Evolutionary conservation across 805 yeast species (phyloP), one percentile per base, ranked within the genome.

Genomic region (Candida namnaoensis): DNA sequence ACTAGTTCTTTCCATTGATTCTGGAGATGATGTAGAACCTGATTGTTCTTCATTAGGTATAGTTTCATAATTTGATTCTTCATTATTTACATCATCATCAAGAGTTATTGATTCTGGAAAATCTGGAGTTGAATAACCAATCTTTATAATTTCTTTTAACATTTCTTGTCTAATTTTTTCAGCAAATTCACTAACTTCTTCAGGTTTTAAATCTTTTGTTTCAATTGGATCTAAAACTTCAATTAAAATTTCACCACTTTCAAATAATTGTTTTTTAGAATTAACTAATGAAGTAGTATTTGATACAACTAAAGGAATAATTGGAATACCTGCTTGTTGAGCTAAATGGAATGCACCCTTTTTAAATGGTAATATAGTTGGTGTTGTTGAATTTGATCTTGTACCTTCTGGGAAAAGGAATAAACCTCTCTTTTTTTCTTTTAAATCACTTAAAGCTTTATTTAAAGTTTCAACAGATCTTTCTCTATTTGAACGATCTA

Each of bases 301-400:
- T 30, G 91, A 77, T 9, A 87, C 88, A 12, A 87, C 95, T 39
- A 84, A 69, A 8, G 99, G 99, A 24, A 93, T 77, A 39, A 93
- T 70, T 15, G 98, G 98, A 33, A 91, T 80, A 35, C 78, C 78
- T 6, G 95, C 95, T 63, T 88, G 95, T 47, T 85, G 83, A 7
- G 99, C 99, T 56, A 93, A 73, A 63, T 93, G 97, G 79, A 93
- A 93, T 0, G 98, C 97, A 42, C 99, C 99, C 60, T 93, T 93
- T 64, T 93, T 93, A 67, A 93, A 88, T 1, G 95, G 95, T 39
- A 88, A 71, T 58, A 93, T 64, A 4, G 71, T 78, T 39, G 95
- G 81, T 32, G 71, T 71, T 24, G 75, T 63, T 10, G 83, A 65
- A 48, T 82, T 84, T 0, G 97, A 88, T 62, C 99, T 77, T 2